Percentiles rank a stretch among this genome's conserved stretches.
Conservation (phyloP, 2,329 filamentous ascomycete species). For the Cryphonectria parasitica region DNA sequence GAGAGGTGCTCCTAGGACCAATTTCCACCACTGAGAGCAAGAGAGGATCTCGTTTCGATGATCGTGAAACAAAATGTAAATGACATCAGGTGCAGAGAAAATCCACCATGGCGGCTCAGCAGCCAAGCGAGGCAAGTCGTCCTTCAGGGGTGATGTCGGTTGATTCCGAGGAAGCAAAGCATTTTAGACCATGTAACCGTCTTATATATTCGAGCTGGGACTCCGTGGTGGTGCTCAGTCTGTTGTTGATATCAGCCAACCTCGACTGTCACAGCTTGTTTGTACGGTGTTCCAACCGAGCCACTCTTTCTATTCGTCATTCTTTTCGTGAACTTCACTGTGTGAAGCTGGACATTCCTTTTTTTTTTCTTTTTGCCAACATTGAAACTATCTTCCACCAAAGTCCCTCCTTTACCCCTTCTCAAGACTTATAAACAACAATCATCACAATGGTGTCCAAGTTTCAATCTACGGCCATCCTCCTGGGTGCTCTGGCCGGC, state of each 20-base stretch:
- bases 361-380: not conserved
- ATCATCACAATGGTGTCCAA: conserved; percentile 16
- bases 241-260: not conserved
- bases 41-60: conserved; percentile 5
- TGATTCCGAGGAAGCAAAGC: not conserved
- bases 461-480: conserved; percentile 9
- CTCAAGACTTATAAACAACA: not conserved
- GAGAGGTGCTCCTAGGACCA: not conserved
- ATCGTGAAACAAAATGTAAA: conserved; percentile 13
- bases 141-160: not conserved
- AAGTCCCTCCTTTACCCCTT: not conserved
- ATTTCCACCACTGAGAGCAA: conserved; percentile 12
- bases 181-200: not conserved
- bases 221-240: not conserved
- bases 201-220: conserved; percentile 4
- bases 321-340: conserved; percentile 20
- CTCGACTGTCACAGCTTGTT: conserved; percentile 3
- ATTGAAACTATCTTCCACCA: not conserved
- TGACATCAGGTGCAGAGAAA: not conserved
- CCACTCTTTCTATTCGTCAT: conserved; percentile 13
- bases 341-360: conserved; percentile 18
- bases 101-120: conserved; percentile 2
- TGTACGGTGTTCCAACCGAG: conserved; percentile 14
- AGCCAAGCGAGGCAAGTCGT: conserved; percentile 2
- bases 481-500: conserved; percentile 17